Conservation (phyloP, 495 filamentous ascomycete species). For the Daldinia vernicosa region DNA sequence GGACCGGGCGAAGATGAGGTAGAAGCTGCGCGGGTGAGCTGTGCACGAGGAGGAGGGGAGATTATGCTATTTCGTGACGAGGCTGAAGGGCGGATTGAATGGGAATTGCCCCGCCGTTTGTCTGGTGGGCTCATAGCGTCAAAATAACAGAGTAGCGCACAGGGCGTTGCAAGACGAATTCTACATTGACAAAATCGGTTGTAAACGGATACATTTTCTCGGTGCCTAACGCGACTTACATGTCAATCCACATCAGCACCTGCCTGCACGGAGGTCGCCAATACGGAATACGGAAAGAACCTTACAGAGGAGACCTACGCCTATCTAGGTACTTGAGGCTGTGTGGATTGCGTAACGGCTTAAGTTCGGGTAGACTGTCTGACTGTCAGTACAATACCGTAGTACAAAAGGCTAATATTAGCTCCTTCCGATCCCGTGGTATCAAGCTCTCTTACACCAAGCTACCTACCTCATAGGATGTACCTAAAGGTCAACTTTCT, state of each 20-base stretch:
- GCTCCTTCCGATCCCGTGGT: not conserved
- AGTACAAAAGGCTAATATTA: not conserved
- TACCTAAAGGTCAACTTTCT: not conserved
- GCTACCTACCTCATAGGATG: no score
- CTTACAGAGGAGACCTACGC: not conserved
- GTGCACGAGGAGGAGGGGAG: slow-evolving; percentile 53
- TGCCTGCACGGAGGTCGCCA: slow-evolving; percentile 14
- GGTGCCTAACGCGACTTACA: slow-evolving; percentile 9
- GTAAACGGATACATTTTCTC: slow-evolving; percentile 22
- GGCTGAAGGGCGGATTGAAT: slow-evolving; percentile 36
- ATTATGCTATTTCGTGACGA: slow-evolving; percentile 45
- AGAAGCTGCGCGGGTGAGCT: slow-evolving; percentile 46
- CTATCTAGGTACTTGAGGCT: slow-evolving; percentile 17
- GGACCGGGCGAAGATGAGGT: slow-evolving; percentile 49
- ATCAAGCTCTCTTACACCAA: not conserved
- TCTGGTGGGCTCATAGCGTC: slow-evolving; percentile 45
- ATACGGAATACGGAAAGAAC: slow-evolving; percentile 16
- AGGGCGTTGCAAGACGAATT: slow-evolving; percentile 6
- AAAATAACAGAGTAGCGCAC: slow-evolving; percentile 18
- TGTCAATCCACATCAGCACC: slow-evolving; percentile 21
- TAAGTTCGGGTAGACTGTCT: slow-evolving; percentile 35
- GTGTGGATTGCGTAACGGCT: slow-evolving; percentile 27
- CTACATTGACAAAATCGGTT: slow-evolving; percentile 2
- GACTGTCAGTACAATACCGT: slow-evolving; percentile 13
- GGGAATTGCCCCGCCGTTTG: slow-evolving; percentile 46